Percentiles rank a stretch among this genome's conserved stretches.
These are phyloP conservation scores for Elsinoe arachidis DNA, from an alignment of 2,329 filamentous ascomycete species.

Conservation along the genomic window DNA sequence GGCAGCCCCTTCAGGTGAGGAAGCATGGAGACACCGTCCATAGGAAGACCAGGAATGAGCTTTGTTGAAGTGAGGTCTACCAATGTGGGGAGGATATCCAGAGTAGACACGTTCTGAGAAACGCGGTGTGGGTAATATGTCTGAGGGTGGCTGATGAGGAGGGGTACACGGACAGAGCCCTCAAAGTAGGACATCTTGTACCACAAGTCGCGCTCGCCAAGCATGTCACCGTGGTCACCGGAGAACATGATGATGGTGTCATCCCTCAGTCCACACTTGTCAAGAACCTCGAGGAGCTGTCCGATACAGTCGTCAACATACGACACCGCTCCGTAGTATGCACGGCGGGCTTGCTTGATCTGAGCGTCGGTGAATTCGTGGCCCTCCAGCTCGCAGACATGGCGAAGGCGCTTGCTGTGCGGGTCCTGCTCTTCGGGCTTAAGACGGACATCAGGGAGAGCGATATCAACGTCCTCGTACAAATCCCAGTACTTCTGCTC, in stretches of 20 bases:
- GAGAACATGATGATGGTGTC: constrained; percentile 89
- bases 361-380: constrained; percentile 77
- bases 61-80: constrained; percentile 71
- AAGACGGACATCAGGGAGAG: constrained; percentile 68
- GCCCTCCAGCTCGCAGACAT: constrained; percentile 79
- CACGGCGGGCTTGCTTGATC: constrained; percentile 73
- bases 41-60: constrained; percentile 61
- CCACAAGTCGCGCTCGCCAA: constrained; percentile 86
- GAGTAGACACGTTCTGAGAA: constrained; percentile 75
- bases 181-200: constrained; percentile 99
- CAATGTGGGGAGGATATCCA: constrained; percentile 83
- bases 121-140: constrained; percentile 69
- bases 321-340: constrained; percentile 87
- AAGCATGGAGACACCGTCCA: constrained; percentile 75
- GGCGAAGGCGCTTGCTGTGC: constrained; percentile 77
- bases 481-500: constrained; percentile 88
- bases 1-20: constrained; percentile 63
- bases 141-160: constrained; percentile 73
- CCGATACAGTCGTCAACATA: constrained; percentile 93
- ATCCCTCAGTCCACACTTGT: constrained; percentile 69
- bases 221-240: constrained; percentile 92
- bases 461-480: constrained; percentile 83
- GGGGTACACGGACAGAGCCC: constrained; percentile 78
- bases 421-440: constrained; percentile 74
- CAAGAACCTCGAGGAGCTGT: constrained; percentile 66